Conservation (phyloP, 768 basidiomycete species). For the Amanita fuliginea region DNA sequence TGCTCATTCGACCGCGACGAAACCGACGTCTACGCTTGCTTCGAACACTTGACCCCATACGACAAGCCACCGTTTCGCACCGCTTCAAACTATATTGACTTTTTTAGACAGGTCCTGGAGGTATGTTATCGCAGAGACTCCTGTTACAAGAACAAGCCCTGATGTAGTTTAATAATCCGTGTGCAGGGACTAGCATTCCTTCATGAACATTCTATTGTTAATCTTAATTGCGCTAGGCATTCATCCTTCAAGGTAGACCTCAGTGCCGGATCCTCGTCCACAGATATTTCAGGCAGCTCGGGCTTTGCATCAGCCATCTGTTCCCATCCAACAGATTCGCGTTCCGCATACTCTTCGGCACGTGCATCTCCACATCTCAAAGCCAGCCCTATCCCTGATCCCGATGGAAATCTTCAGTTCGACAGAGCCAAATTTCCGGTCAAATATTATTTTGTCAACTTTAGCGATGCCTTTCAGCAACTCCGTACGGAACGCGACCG, state of each 20-base stretch:
- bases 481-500: not conserved
- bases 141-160: not conserved
- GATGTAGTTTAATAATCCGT: conserved; percentile 7
- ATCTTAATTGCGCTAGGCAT: conserved; percentile 23
- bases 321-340: not conserved
- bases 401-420: conserved; percentile 13
- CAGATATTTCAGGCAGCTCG: conserved; percentile 5
- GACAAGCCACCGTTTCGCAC: conserved; percentile 33
- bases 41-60: conserved; percentile 33
- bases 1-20: conserved; percentile 28
- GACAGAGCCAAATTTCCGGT: conserved; percentile 27
- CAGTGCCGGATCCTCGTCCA: conserved; percentile 16
- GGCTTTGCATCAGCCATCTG: conserved; percentile 7
- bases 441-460: conserved; percentile 25
- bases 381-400: not conserved
- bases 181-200: conserved; percentile 31
- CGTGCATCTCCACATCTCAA: not conserved
- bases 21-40: conserved; percentile 29
- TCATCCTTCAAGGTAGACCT: conserved; percentile 32
- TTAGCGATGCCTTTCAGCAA: conserved; percentile 14
- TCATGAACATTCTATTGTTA: conserved; percentile 32
- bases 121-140: conserved; percentile 13
- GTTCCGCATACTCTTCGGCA: not conserved
- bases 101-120: conserved; percentile 40
- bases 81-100: conserved; percentile 38